Conservation (phyloP, 2,329 filamentous ascomycete genomes). For the Chaetomiaceae sp. region DNA sequence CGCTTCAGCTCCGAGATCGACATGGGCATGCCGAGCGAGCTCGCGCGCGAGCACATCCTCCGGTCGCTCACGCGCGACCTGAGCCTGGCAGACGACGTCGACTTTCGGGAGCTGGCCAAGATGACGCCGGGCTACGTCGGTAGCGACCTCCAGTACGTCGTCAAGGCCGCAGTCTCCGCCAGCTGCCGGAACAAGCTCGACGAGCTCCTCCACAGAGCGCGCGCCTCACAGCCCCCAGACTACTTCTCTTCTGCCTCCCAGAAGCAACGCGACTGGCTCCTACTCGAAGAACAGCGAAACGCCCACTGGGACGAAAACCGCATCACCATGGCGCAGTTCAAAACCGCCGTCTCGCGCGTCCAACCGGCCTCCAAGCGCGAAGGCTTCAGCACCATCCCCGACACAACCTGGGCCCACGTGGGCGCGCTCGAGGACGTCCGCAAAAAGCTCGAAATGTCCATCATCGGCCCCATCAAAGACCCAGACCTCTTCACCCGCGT, state of each 20-base stretch:
- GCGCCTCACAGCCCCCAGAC: slow-evolving; percentile 14
- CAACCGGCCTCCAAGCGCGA: slow-evolving; percentile 82
- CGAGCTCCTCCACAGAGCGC: slow-evolving; percentile 21
- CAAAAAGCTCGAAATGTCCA: slow-evolving; percentile 75
- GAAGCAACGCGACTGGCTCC: slow-evolving; percentile 26
- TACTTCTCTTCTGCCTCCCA: slow-evolving; percentile 13
- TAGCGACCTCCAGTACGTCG: slow-evolving; percentile 72
- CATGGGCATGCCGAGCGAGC: slow-evolving; percentile 79
- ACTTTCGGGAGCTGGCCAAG: slow-evolving; percentile 71
- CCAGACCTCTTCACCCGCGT: slow-evolving; percentile 72
- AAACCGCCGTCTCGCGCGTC: slow-evolving; percentile 68
- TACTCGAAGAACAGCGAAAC: slow-evolving; percentile 26
- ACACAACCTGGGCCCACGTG: slow-evolving; percentile 89
- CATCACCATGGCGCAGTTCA: slow-evolving; percentile 60
- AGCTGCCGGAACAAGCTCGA: slow-evolving; percentile 31
- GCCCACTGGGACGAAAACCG: slow-evolving; percentile 25
- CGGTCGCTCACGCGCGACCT: slow-evolving; percentile 65
- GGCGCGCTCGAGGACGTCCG: slow-evolving; percentile 79
- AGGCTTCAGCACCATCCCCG: slow-evolving; percentile 90
- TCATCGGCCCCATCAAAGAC: slow-evolving; percentile 82
- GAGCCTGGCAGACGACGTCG: slow-evolving; percentile 62
- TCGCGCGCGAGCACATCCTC: slow-evolving; percentile 73
- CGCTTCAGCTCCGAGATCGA: slow-evolving; percentile 79
- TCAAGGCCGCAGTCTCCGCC: slow-evolving; percentile 41
- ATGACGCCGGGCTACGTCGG: slow-evolving; percentile 90